Conservation (phyloP, 306 rosid species). For the Rosa chinensis region DNA sequence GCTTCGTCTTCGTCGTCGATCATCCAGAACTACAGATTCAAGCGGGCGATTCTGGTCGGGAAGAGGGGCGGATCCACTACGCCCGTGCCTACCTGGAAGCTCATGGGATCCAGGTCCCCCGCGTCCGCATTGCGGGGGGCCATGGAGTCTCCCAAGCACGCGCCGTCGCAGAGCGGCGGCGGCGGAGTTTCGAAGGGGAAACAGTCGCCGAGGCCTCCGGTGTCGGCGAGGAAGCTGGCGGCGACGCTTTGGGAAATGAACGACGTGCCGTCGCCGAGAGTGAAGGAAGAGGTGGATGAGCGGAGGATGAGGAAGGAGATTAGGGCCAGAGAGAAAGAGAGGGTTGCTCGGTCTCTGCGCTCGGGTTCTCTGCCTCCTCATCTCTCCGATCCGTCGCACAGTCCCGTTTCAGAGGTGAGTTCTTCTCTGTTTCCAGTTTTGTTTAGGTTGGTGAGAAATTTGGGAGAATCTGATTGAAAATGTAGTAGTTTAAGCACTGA, state of each 20-base stretch:
- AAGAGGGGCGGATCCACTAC: constrained; percentile 88
- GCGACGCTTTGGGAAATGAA: constrained; percentile 99
- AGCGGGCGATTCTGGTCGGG: constrained; percentile 78
- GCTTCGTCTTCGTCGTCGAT: constrained; percentile 90
- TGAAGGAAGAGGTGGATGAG: constrained; percentile 47
- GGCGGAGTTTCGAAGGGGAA: constrained; percentile 29
- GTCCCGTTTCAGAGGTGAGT: constrained; percentile 86
- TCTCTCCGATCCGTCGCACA: constrained; percentile 96
- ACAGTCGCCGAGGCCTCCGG: constrained; percentile 47
- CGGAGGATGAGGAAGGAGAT: constrained; percentile 58
- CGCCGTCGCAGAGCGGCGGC: constrained; percentile 37
- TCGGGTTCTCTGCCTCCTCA: constrained; percentile 95
- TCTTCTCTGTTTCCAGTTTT: constrained; percentile 6
- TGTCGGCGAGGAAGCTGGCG: constrained; percentile 96
- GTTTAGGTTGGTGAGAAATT: constrained; percentile 12
- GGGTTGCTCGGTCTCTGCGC: constrained; percentile 58
- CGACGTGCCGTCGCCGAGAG: constrained; percentile 84
- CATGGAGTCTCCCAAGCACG: constrained; percentile 59
- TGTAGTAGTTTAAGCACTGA: not conserved
- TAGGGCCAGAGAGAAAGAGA: constrained; percentile 73
- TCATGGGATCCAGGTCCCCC: constrained; percentile 75
- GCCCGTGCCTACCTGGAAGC: constrained; percentile 93
- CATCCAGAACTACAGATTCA: constrained; percentile 81
- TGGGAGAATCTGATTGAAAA: not conserved
- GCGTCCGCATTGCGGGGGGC: constrained; percentile 57